Conservation (phyloP, 768 basidiomycete species). For the Leccinum imitatum region DNA sequence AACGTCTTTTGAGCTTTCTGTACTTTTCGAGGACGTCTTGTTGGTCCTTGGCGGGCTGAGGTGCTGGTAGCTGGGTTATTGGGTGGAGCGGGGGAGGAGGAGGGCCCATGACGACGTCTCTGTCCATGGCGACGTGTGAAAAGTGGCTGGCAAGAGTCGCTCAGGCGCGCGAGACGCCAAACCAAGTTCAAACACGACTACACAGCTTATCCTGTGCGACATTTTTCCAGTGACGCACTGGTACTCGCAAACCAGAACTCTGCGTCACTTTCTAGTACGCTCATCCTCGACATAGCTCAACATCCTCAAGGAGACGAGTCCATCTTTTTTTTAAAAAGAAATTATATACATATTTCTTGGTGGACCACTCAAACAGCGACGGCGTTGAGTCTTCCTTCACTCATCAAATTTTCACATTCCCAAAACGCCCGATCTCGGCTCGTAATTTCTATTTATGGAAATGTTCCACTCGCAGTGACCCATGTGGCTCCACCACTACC, state of each 20-base stretch:
- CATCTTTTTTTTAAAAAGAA: not conserved
- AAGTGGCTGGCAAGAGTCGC: conserved; percentile 19
- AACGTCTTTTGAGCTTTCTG: conserved; percentile 61
- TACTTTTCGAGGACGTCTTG: conserved; percentile 63
- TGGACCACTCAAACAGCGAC: conserved; percentile 8
- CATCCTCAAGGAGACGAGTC: not conserved
- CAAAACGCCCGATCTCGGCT: conserved; percentile 22
- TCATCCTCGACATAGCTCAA: not conserved
- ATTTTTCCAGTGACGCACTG: not conserved
- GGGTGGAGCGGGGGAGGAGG: conserved; percentile 39
- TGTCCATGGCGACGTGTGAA: conserved; percentile 37
- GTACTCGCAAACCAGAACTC: not conserved
- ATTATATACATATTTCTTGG: not conserved
- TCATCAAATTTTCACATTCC: conserved; percentile 22
- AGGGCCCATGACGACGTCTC: conserved; percentile 53
- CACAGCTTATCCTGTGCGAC: conserved; percentile 20
- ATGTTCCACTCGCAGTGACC: not conserved
- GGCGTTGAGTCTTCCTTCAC: conserved; percentile 24
- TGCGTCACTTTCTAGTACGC: not conserved
- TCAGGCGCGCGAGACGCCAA: conserved; percentile 28
- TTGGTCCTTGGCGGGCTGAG: conserved; percentile 36
- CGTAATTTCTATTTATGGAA: conserved; percentile 27
- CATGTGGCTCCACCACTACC: not conserved
- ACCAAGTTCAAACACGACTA: conserved; percentile 37
- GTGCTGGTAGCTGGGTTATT: conserved; percentile 26